Evolutionary conservation across 192 early-diverging fungal species (phyloP), one percentile per base, ranked within the genome.

Genomic region (Ambispora gerdemannii): DNA sequence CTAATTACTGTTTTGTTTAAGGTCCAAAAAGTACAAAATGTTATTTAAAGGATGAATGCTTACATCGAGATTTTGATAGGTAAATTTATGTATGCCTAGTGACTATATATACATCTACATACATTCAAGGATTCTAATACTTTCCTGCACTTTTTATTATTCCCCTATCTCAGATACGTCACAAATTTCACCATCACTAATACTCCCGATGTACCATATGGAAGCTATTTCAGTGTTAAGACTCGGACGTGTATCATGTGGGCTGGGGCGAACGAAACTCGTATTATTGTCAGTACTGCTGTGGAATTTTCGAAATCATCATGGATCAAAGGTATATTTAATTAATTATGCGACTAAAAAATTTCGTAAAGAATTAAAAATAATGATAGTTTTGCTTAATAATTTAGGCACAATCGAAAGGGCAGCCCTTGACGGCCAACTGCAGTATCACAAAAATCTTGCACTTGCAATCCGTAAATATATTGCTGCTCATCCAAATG

Each of bases 201-300:
- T 33, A 84, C 85, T 17, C 85, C 85, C 3, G 80, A 86, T 73
- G 81, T 86, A 15, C 85, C 85, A 38, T 77, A 80, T 10, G 85
- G 85, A 58, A 68, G 73, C 25, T 72, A 74, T 15, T 86, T 86
- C 55, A 67, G 58, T 24, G 77, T 82, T 17, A 86, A 83, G 67
- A 79, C 80, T 50, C 38, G 80, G 20, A 82, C 80, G 0, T 86
- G 85, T 72, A 75, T 86, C 4, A 84, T 80, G 30, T 81, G 75
- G 79, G 76, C 79, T 47, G 81, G 79, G 15, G 62, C 73, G 28
- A 67, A 71, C 47, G 69, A 76, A 38, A 69, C 78, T 0, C 74
- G 73, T 4, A 55, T 86, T 4, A 70, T 77, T 2, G 84, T 82
- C 3, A 82, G 77, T n/a, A 74, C 72, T 11, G 34, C 63, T 0